Base-by-base conservation (phyloP, 352 stramenopile species). In the Elongisporangium anandrum region DNA sequence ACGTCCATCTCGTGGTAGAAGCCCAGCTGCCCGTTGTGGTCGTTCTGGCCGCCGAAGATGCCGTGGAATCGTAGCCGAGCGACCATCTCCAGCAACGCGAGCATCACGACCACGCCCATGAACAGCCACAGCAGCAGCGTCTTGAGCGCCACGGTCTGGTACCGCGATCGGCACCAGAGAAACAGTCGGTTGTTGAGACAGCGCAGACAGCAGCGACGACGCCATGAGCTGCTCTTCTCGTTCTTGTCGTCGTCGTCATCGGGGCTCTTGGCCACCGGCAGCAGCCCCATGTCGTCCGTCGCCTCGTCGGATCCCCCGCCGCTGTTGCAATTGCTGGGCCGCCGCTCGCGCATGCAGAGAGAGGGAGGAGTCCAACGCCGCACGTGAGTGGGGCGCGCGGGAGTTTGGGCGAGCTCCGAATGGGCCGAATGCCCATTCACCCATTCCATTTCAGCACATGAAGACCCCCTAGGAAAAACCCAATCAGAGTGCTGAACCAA, bases 1-100 rank as follows among this genome's bases (percentile, higher is more conserved):
- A 89, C 63, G 59, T 89, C 77, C 79, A 91, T 91, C 60, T 91
- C 81, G 56, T 91, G 81, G 63, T 91, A 91, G 52, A 91, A 91
- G 7, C 81, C 81, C 54, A 88, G 60, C 49, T 75, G 73, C 10
- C 75, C 73, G 45, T 87, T 86, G 50, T 77, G 67, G 5, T 62
- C 53, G 6, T 70, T 63, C 17, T 57, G 26, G 3, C 53, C 22
- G 12, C 64, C 57, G n/a, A 88, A 72, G 55, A 77, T 86, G 1
- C 79, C 77, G 23, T 61, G 67, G 58, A 87, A 88, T 15, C 81
- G 68, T 60, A 91, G 41, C 0, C 74, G 76, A 0, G 79, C 81
- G 10, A 71, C 24, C n/a, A 64, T 51, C 21, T 91, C 81, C n/a
- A 89, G 53, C 52, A 64, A 41, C 41, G 53, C 52, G 10, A 85